Conservation (phyloP, 108 stramenopile species). For the Skeletonema menzelii region DNA sequence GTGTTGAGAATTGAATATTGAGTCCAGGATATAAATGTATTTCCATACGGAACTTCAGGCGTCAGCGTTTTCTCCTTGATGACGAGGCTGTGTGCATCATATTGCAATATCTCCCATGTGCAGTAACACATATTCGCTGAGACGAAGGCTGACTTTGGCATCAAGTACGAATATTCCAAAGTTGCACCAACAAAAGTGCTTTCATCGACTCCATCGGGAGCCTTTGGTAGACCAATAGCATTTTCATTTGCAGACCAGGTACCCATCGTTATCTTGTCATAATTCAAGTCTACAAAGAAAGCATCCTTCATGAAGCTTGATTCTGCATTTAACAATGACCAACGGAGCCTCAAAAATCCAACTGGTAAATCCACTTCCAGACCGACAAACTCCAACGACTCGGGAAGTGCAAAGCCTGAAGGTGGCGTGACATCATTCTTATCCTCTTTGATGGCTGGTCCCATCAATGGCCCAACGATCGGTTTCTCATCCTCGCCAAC, state of each 20-base stretch:
- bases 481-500: slow-evolving; percentile 31
- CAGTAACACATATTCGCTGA: slow-evolving; percentile 75
- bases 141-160: slow-evolving; percentile 84
- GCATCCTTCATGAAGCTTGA: slow-evolving; percentile 67
- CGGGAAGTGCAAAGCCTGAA: slow-evolving; percentile 56
- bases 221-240: slow-evolving; percentile 52
- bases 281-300: slow-evolving; percentile 57
- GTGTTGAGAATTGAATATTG: slow-evolving; percentile 70
- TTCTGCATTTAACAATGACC: slow-evolving; percentile 60
- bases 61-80: slow-evolving; percentile 74
- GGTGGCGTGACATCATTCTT: slow-evolving; percentile 50
- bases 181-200: slow-evolving; percentile 59
- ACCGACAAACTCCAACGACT: slow-evolving; percentile 64
- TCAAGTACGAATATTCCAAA: slow-evolving; percentile 54
- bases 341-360: slow-evolving; percentile 70
- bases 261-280: slow-evolving; percentile 62
- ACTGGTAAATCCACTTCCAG: slow-evolving; percentile 81
- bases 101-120: slow-evolving; percentile 57
- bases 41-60: slow-evolving; percentile 80
- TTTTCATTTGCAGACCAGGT: slow-evolving; percentile 63
- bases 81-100: slow-evolving; percentile 70
- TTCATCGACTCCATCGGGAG: slow-evolving; percentile 53
- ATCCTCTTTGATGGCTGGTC: slow-evolving; percentile 70
- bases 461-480: slow-evolving; percentile 63
- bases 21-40: slow-evolving; percentile 75